Base-by-base conservation (phyloP, 2,329 filamentous ascomycete species). In the Aureobasidium sp. region DNA sequence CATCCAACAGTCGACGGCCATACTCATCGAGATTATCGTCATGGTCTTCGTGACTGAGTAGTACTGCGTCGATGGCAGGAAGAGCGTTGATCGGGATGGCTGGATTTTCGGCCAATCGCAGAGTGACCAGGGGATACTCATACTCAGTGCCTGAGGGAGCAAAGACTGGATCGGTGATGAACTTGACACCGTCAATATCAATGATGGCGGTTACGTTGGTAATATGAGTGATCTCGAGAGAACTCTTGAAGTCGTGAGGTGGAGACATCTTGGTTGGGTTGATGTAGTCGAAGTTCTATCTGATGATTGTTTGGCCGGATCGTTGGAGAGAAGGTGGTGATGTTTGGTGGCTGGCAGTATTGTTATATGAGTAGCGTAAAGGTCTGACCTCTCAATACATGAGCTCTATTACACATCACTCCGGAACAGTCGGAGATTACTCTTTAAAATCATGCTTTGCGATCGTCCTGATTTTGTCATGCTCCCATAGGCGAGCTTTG, bases 381-480 rank as follows among this genome's bases (percentile, higher is more conserved):
- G 8, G 7, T 13, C 13, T 36, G 7, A 13, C 33, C 33, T 7
- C 7, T 7, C 13, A 7, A 36, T 36, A 8, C 8, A 36, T 13
- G 13, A 36, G 33, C 33, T 36, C 33, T 7, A 36, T 36, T 36
- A 36, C 33, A 36, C 20, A 50, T 27, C 20, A 8, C 29, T 25
- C 23, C 13, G 10, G 45, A 50, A 50, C 10, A 15, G 23, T 50
- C 23, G 4, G 18, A 11, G 45, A 27, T 50, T 27, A 16, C 29
- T 50, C 45, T 50, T 50, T 50, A 25, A 50, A 29, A 50, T 50
- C n/a, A n/a, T n/a, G n/a, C n/a, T n/a, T n/a, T n/a, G n/a, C n/a
- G n/a, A n/a, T n/a, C 45, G 25, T 50, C 13, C 13, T 36, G 45
- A 50, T 50, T 11, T 50, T 50, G 45, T 50, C 45, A 50, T 50